These are phyloP conservation scores for Gracilaria vermiculophylla DNA, from an alignment of 23 red algal species.

Conservation along the genomic window DNA sequence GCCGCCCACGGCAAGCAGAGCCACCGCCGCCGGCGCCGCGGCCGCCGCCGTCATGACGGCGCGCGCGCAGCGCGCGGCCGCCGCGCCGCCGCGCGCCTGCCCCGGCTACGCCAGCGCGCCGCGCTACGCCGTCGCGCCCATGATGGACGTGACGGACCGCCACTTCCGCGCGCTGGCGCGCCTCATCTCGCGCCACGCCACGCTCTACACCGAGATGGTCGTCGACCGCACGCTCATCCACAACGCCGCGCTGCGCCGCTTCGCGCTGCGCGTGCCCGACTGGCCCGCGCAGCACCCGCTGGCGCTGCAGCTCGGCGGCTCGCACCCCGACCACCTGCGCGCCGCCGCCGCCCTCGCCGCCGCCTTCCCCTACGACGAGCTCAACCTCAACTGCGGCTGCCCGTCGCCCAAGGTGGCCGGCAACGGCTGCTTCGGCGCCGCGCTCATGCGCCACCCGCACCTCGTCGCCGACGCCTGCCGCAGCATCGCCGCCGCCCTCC, in stretches of 20 bases:
- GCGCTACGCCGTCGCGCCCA: slow-evolving; percentile 87
- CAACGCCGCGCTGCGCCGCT: slow-evolving; percentile 48
- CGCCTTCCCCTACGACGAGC: slow-evolving; percentile 68
- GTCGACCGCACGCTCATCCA: slow-evolving; percentile 89
- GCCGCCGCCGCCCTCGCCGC: slow-evolving; percentile 66
- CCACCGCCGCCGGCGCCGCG: background rate
- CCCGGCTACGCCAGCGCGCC: no score
- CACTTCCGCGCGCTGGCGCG: slow-evolving; percentile 83
- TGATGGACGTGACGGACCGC: slow-evolving; percentile 99
- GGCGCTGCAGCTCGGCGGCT: slow-evolving; percentile 90
- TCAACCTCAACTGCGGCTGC: slow-evolving; percentile 98
- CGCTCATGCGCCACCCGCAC: slow-evolving; percentile 73
- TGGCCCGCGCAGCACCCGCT: slow-evolving; percentile 64
- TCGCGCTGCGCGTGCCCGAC: slow-evolving; percentile 38
- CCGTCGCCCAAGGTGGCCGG: slow-evolving; percentile 81
- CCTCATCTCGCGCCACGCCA: slow-evolving; percentile 74
- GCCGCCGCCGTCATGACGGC: background rate
- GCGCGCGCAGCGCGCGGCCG: background rate
- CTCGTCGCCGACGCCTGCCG: slow-evolving; percentile 61
- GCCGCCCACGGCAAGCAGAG: background rate
- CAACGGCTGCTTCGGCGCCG: slow-evolving; percentile 93
- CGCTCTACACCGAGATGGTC: slow-evolving; percentile 98
- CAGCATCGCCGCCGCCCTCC: slow-evolving; percentile 29
- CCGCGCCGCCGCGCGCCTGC: background rate
- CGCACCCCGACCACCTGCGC: slow-evolving; percentile 60